Evolutionary conservation across 805 yeast species (phyloP), one percentile per base, ranked within the genome.

Genomic region (Lipomyces japonicus): DNA sequence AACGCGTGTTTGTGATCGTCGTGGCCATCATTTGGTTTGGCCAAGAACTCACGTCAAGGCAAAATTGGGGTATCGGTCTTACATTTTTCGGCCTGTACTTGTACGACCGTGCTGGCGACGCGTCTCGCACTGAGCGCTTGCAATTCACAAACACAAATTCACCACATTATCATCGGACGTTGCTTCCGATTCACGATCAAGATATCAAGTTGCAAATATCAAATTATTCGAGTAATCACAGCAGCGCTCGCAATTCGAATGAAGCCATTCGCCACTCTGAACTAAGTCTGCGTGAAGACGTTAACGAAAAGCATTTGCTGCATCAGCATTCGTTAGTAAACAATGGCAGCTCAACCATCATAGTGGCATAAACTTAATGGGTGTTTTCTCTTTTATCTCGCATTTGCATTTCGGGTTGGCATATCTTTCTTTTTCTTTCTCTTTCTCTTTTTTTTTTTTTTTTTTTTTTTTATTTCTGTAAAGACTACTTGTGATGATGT

Each of bases 1-100:
- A 89, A 69, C 79, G 95, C 61, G 84, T 89, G n/a, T 84, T 86
- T 1, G 79, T 89, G 26, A 88, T 89, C 38, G 75, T 84, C 1
- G 82, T 83, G 0, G 86, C 95, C 60, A 85, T 90, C 71, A 51
- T 84, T 36, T 77, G 76, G 73, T 76, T 74, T 32, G 82, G 82
- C 23, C 75, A 74, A 59, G 57, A 50, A 24, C 71, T 72, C 18
- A 56, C 67, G 2, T 47, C 51, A 5, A 45, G 65, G 19, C 76
- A 72, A 51, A 70, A 67, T 18, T 70, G 70, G 67, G 76, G 76
- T 6, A 71, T 72, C 34, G 50, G 62, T 38, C 56, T 72, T 48
- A 71, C 76, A 10, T 55, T 55, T 35, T 22, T 59, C 6, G 75
- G 75, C 0, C 63, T 71, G 16, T 71, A 71, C 55, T 57, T 71